Base-by-base conservation (phyloP, 768 basidiomycete species). In the Collybiopsis confluens region DNA sequence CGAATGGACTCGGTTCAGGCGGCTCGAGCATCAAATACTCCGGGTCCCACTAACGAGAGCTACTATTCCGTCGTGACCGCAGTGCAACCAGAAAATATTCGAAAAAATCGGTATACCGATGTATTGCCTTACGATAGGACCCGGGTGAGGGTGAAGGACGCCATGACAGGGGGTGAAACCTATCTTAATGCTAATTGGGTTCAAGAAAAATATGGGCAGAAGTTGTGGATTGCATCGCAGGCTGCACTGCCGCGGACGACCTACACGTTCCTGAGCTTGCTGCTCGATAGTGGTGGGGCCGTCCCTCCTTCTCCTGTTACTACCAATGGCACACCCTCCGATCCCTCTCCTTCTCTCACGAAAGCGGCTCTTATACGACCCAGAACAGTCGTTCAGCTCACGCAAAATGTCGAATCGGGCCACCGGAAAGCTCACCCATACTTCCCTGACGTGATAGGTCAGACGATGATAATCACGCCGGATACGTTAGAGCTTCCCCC, bases 131-230 rank as follows among this genome's bases (percentile, higher is more conserved):
- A 92, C 64, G 90, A 95, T 68, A 79, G 88, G 45, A 92, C 88
- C 0, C 79, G 89, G 15, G 83, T 92, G 27, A 63, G 80, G n/a
- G 73, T 84, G 15, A 58, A 61, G 10, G 58, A 62, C 35, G 59
- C 49, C 16, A 61, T 64, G 35, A 62, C 59, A 24, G 18, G 7
- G 21, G 36, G 38, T 10, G 48, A 69, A 79, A 18, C 33, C 45
- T 95, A 94, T 65, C 64, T 95, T 33, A 93, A 95, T 61, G 92
- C 87, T 13, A 90, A 80, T 62, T 93, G 91, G 87, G 84, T 93
- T n/a, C 73, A 78, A 42, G 92, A 94, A 63, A 69, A 75, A 24
- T 78, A 72, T 46, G 88, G 92, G 6, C 77, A 76, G 28, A 88
- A 83, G 61, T 85, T 81, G 81, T 92, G 90, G 88, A 88, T 94